These are phyloP conservation scores for Kluyveromyces sp. DNA, from an alignment of 1,139 yeast species.

Conservation along the genomic window DNA sequence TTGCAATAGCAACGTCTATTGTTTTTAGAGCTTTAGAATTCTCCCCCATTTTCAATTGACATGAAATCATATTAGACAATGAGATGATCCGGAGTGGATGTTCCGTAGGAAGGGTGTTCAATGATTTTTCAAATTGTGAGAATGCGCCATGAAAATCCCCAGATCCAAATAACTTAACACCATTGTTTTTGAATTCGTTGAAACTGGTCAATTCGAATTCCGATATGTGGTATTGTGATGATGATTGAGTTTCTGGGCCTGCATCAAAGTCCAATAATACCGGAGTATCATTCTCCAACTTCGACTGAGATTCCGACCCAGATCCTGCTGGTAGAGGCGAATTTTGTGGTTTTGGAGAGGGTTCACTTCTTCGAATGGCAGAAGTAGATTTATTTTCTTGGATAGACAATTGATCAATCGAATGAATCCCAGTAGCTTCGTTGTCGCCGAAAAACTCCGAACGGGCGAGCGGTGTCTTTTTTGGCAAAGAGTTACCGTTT, in stretches of 20 bases:
- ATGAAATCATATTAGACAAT: slow-evolving; percentile 68
- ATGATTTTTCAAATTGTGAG: slow-evolving; percentile 51
- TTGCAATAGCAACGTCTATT: slow-evolving; percentile 48
- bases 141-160: slow-evolving; percentile 80
- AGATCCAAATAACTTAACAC: slow-evolving; percentile 53
- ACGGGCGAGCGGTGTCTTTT: too few species aligned
- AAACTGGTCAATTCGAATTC: slow-evolving; percentile 26
- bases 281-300: not conserved
- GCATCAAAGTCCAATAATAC: slow-evolving; percentile 14
- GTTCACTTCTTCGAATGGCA: too few species aligned
- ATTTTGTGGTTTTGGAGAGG: too few species aligned
- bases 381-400: too few species aligned
- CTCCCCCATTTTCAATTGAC: slow-evolving; percentile 66
- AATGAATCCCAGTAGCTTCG: too few species aligned
- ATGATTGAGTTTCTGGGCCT: not conserved
- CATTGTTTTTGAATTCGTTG: slow-evolving; percentile 51
- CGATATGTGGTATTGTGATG: slow-evolving; percentile 14
- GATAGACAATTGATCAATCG: too few species aligned
- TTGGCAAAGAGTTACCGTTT: too few species aligned
- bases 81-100: slow-evolving; percentile 67
- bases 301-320: too few species aligned
- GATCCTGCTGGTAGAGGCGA: too few species aligned
- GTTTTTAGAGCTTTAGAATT: slow-evolving; percentile 51
- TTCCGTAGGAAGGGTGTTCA: slow-evolving; percentile 50
- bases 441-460: too few species aligned